Conservation (phyloP, 1,139 yeast species). For the Neolecta irregularis region DNA sequence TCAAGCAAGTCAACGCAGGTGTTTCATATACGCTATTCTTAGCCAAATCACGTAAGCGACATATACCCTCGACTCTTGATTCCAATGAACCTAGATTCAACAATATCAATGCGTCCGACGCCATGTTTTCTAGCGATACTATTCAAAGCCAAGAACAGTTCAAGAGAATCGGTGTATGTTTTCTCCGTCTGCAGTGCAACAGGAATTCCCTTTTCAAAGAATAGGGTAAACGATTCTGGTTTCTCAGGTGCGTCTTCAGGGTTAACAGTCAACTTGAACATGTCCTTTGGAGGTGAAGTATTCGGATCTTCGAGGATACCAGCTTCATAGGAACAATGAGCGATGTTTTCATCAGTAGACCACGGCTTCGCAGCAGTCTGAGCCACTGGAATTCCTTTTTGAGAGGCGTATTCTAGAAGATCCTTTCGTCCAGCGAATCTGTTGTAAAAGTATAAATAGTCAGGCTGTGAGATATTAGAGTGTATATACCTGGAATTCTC, state of each 20-base stretch:
- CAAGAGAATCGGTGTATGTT: slow-evolving; percentile 69
- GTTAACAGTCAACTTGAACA: slow-evolving; percentile 98
- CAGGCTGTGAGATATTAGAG: too few relatives aligned
- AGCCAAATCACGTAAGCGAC: too few relatives aligned
- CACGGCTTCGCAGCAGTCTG: slow-evolving; percentile 98
- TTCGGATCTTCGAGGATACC: slow-evolving; percentile 98
- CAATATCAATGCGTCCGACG: slow-evolving; percentile 97
- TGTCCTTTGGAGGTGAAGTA: slow-evolving; percentile 96
- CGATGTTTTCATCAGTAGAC: slow-evolving; percentile 98
- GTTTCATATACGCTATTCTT: too few relatives aligned
- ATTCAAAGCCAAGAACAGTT: slow-evolving; percentile 81
- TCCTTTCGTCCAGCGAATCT: slow-evolving; percentile 97
- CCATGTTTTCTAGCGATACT: slow-evolving; percentile 96
- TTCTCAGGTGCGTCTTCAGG: slow-evolving; percentile 86
- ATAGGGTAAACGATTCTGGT: slow-evolving; percentile 78
- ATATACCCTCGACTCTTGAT: slow-evolving; percentile 97
- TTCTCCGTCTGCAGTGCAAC: slow-evolving; percentile 50
- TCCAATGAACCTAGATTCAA: slow-evolving; percentile 96
- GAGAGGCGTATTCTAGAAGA: slow-evolving; percentile 80
- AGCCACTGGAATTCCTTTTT: slow-evolving; percentile 80
- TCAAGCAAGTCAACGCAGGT: slow-evolving; percentile 89
- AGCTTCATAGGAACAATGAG: slow-evolving; percentile 96
- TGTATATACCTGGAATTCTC: slow-evolving; percentile 96
- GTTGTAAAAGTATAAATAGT: slow-evolving; percentile 79
- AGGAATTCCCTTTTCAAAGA: slow-evolving; percentile 78